Base-by-base conservation (phyloP, 805 yeast species). In the Babjeviella inositovora region DNA sequence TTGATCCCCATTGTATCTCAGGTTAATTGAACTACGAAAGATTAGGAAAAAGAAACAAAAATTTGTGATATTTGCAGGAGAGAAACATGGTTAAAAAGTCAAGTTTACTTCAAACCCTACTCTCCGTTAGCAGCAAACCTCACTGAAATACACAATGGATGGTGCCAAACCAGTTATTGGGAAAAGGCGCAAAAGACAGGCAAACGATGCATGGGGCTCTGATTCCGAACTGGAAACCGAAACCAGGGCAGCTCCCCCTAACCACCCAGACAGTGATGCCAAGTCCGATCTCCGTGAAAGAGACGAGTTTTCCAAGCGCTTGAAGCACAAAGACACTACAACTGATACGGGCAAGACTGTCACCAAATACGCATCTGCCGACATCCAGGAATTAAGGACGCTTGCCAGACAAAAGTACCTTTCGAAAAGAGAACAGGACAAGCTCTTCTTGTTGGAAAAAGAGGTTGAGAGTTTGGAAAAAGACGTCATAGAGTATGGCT, bases 391-490 rank as follows among this genome's bases (percentile, higher is more conserved):
- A n/a, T 40, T 67, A 13, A 42, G 74, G 14, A 32, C 42, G n/a
- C 32, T 53, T 4, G 68, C 73, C 0, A 47, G 74, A 21, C 67
- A 61, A 26, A 39, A 45, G 8, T 66, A 65, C 28, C 43, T 66
- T 14, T 39, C 52, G 3, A 50, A 53, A 20, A 47, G 74, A 25
- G 72, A 69, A 27, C 50, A 53, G 26, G 55, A 58, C 31, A 56
- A 62, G 32, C 37, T 59, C 10, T 33, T 47, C 8, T 35, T 60
- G 9, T 27, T 70, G 9, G 50, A 54, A 21, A 45, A 45, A 13
- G 79, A 70, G 23, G 46, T 73, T 8, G 41, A 38, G 3, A 61
- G 53, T 7, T 46, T 61, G 17, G 73, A 69, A 34, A 45, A 47
- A 9, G 70, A 65, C 34, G 55, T 68, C 10, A 34, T 49, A 10